Conservation (phyloP, 1,139 yeast species). For the Yamadazyma diddensiae region DNA sequence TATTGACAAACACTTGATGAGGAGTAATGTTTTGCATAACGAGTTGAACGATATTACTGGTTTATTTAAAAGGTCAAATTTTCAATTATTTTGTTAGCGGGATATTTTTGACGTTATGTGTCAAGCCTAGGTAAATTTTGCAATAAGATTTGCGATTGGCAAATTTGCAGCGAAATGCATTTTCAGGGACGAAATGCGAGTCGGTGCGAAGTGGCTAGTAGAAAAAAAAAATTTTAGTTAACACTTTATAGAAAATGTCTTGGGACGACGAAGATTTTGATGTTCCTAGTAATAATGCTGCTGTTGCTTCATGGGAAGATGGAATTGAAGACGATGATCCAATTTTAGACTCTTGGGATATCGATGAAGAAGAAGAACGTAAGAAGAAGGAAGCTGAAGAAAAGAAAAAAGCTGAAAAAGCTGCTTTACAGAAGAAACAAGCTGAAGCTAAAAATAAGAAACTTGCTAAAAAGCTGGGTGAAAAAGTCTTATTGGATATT, state of each 20-base stretch:
- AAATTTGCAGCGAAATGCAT: too few relatives aligned
- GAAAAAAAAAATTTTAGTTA: conserved; percentile 3
- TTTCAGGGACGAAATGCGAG: conserved; percentile 6
- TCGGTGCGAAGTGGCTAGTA: conserved; percentile 1
- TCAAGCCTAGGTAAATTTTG: not conserved
- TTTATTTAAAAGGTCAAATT: not conserved
- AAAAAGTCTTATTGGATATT: conserved; percentile 43
- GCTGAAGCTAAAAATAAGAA: conserved; percentile 41
- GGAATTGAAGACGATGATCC: conserved; percentile 77
- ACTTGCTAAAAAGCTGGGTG: conserved; percentile 29
- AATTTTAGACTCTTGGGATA: conserved; percentile 80
- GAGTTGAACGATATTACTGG: not conserved
- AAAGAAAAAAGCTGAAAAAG: conserved; percentile 42
- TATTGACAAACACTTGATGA: conserved; percentile 15
- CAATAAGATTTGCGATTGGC: conserved; percentile 1
- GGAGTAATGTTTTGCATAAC: conserved; percentile 3
- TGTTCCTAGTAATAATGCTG: conserved; percentile 47
- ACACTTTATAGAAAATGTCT: conserved; percentile 27
- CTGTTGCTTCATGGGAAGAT: conserved; percentile 70
- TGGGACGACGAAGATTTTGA: conserved; percentile 92
- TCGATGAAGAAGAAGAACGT: conserved; percentile 53
- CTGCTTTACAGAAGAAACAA: conserved; percentile 36
- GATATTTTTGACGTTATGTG: conserved; percentile 7
- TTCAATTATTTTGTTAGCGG: conserved; percentile 5
- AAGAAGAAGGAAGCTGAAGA: conserved; percentile 43